Percentiles rank a stretch among this genome's conserved stretches.
Conservation (phyloP, 2,329 filamentous ascomycete species). For the Aureobasidium pullulans region DNA sequence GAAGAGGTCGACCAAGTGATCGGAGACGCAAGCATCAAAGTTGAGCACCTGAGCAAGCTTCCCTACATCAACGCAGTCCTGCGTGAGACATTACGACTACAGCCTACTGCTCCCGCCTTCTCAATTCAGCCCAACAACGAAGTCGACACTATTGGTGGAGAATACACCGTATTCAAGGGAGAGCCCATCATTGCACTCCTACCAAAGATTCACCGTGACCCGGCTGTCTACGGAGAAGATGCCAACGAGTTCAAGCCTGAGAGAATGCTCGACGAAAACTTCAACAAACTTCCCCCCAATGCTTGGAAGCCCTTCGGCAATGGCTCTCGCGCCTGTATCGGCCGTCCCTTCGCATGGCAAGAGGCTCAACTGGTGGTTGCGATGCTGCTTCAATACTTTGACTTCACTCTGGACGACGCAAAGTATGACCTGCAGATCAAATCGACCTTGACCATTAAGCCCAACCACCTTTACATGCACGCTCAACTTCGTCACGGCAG, state of each 20-base stretch:
- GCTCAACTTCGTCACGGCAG: conserved; percentile 47
- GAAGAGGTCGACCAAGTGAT: conserved; percentile 61
- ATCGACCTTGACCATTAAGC: conserved; percentile 55
- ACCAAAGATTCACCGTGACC: conserved; percentile 53
- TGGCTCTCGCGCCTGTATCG: conserved; percentile 63
- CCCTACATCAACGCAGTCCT: conserved; percentile 60
- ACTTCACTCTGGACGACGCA: conserved; percentile 56
- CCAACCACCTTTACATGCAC: conserved; percentile 56
- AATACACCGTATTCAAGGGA: conserved; percentile 51
- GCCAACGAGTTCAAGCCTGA: conserved; percentile 62
- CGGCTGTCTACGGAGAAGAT: conserved; percentile 57
- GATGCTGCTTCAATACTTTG: conserved; percentile 63
- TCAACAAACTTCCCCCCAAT: conserved; percentile 38
- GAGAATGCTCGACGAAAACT: conserved; percentile 63
- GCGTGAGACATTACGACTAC: conserved; percentile 55
- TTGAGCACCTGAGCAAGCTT: conserved; percentile 57
- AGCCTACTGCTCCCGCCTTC: conserved; percentile 54
- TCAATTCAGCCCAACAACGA: conserved; percentile 48
- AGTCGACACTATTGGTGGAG: conserved; percentile 47
- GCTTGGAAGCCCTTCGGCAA: conserved; percentile 60
- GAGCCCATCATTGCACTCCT: conserved; percentile 47
- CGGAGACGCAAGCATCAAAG: conserved; percentile 49
- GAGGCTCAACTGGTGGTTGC: conserved; percentile 57
- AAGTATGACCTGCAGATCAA: conserved; percentile 51
- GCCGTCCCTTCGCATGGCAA: conserved; percentile 67